phyloP scores from a whole-genome alignment of 1,284 basidiomycete species.

The Ganoderma meredithae region DNA sequence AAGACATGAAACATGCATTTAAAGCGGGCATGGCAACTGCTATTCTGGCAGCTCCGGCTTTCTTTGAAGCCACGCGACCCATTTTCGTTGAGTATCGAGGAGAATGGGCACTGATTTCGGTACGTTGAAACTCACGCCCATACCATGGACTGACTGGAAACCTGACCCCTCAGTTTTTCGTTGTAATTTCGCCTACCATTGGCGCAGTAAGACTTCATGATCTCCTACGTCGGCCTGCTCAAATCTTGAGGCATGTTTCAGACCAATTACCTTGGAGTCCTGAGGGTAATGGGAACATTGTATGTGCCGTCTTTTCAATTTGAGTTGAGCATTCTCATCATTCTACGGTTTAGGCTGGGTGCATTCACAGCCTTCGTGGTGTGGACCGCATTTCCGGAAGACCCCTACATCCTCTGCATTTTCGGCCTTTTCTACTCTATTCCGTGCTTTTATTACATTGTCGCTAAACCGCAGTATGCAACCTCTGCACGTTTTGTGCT shows the following conservation, averaged over 20 bases:
- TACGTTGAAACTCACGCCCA: slow-evolving; percentile 45
- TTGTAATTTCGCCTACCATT: slow-evolving; percentile 89
- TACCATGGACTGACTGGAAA: not conserved
- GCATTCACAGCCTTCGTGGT: slow-evolving; percentile 78
- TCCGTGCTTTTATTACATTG: slow-evolving; percentile 93
- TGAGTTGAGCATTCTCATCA: not conserved
- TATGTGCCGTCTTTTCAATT: slow-evolving; percentile 47
- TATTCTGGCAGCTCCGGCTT: slow-evolving; percentile 85
- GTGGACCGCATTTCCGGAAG: slow-evolving; percentile 80
- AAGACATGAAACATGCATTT: slow-evolving; percentile 87
- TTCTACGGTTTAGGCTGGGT: slow-evolving; percentile 68
- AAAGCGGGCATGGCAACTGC: slow-evolving; percentile 88
- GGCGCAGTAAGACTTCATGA: slow-evolving; percentile 65
- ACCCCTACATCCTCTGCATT: slow-evolving; percentile 77
- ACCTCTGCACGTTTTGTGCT: slow-evolving; percentile 89
- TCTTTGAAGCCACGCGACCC: slow-evolving; percentile 80
- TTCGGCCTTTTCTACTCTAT: slow-evolving; percentile 92
- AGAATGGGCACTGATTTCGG: slow-evolving; percentile 95
- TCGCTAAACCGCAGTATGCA: slow-evolving; percentile 81
- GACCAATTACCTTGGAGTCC: slow-evolving; percentile 83
- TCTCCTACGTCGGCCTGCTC: slow-evolving; percentile 8
- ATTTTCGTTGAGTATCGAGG: slow-evolving; percentile 85
- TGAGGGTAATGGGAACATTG: slow-evolving; percentile 86
- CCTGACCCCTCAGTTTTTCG: slow-evolving; percentile 68
- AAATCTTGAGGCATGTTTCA: slow-evolving; percentile 43